These are phyloP conservation scores for Groenewaldozyma salmanticensis DNA, from an alignment of 805 yeast species.

Conservation along the genomic window DNA sequence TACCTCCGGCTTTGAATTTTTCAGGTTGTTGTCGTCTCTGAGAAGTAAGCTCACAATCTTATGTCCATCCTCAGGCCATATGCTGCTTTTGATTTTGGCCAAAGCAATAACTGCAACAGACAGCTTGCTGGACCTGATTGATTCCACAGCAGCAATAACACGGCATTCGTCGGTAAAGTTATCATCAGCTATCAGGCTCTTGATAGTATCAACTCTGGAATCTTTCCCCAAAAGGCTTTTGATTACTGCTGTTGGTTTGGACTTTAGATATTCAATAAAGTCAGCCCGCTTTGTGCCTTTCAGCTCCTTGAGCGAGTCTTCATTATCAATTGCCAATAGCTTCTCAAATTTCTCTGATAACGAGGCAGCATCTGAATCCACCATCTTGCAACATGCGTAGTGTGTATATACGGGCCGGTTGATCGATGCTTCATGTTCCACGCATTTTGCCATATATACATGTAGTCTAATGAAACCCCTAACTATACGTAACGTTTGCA, in stretches of 20 bases:
- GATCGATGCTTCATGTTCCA: no score
- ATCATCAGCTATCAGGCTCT: neutral
- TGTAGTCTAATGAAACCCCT: no score
- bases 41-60: neutral
- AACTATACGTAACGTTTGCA: no score
- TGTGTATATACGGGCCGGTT: no score
- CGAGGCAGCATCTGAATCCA: no score
- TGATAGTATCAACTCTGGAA: no score
- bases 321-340: no score
- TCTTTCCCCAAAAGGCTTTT: no score
- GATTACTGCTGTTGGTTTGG: neutral
- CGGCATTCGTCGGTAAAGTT: neutral
- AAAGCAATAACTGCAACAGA: neutral
- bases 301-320: neutral
- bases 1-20: conserved; percentile 1
- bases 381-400: no score
- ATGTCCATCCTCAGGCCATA: no score
- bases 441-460: no score
- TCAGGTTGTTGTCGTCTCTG: neutral
- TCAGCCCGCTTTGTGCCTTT: neutral
- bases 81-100: neutral
- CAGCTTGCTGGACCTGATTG: neutral
- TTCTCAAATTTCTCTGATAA: no score
- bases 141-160: neutral
- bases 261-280: neutral